Evolutionary conservation across 768 basidiomycete genomes (phyloP).

Genomic region (Leccinum uliginosum): DNA sequence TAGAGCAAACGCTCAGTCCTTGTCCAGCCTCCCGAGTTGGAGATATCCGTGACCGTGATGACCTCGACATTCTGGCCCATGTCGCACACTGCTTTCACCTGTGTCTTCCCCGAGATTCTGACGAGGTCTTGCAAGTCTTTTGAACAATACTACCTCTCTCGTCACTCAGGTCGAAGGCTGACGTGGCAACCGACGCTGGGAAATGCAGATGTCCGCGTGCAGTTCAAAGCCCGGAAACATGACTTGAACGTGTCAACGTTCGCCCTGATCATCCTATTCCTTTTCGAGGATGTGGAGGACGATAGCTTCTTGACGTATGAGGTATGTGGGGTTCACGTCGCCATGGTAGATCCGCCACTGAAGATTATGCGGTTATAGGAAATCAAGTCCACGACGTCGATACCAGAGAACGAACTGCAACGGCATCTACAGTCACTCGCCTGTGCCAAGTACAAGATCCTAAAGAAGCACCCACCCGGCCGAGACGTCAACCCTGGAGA

Average conservation of each 20-base stretch:
- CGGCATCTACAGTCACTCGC: constrained; percentile 96
- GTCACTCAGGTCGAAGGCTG: constrained; percentile 85
- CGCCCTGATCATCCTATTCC: constrained; percentile 78
- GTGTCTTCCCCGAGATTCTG: constrained; percentile 64
- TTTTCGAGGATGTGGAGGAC: constrained; percentile 72
- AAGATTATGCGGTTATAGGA: constrained; percentile 49
- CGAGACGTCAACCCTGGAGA: constrained; percentile 76
- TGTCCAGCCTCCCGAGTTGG: constrained; percentile 64
- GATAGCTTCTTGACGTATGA: constrained; percentile 73
- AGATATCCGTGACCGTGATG: constrained; percentile 87
- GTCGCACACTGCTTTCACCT: constrained; percentile 57
- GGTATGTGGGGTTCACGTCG: constrained; percentile 38
- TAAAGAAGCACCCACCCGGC: constrained; percentile 87
- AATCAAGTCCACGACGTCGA: constrained; percentile 69
- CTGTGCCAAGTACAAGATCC: constrained; percentile 88
- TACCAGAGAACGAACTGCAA: constrained; percentile 74
- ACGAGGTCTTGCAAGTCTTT: constrained; percentile 68
- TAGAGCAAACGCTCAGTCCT: constrained; percentile 8
- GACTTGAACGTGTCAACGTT: constrained; percentile 93
- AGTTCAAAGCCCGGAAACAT: constrained; percentile 75
- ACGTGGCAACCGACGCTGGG: constrained; percentile 92
- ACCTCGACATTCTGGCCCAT: constrained; percentile 98
- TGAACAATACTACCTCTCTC: constrained; percentile 82
- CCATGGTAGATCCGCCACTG: not conserved
- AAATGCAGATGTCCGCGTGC: constrained; percentile 80